Base-by-base conservation (phyloP, 345 rosid species). In the Noccaea bulbosa region DNA sequence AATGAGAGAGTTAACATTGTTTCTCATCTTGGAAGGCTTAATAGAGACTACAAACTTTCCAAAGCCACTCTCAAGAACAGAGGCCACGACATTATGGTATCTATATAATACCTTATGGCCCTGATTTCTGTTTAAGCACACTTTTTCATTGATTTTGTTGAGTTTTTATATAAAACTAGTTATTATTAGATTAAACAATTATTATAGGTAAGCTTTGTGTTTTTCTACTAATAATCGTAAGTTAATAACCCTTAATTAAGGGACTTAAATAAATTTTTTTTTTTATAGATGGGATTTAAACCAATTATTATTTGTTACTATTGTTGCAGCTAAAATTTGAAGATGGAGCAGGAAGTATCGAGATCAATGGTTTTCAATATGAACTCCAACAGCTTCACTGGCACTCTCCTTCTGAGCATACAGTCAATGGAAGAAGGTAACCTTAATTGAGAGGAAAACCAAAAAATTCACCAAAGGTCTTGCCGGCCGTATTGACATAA, bases 1-100 rank as follows among this genome's bases (percentile, higher is more conserved):
- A 62, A 78, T 33, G 74, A 86, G 53, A 84, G 88, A 56, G 89
- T 89, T 62, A 45, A 72, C 35, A 56, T 85, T 7, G 88, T 83
- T 24, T 76, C 91, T n/a, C 80, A 81, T 71, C 75, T 88, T 16
- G 91, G 85, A 33, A 80, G 81, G 52, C 86, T 94, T 16, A 83
- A 46, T 5, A 79, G 87, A 77, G 75, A 70, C 56, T 91, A 91
- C 70, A 69, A 72, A 59, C 79, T 90, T 5, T 65, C 86, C 15
- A 81, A 80, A 72, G 84, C 95, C 56, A 85, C 83, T 9, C 84
- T 93, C 8, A 83, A 22, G 76, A 94, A 94, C 20, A 86, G 97
- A 39, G 99, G 99, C 54, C 97, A 87, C 63, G 97, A 94, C 71
- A 88, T 89, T 74, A 83, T 78, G 97, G 99, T 93, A 82, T 72